These are phyloP conservation scores for Talaromyces proteolyticus DNA, from an alignment of 495 filamentous ascomycete genomes.

Conservation along the genomic window DNA sequence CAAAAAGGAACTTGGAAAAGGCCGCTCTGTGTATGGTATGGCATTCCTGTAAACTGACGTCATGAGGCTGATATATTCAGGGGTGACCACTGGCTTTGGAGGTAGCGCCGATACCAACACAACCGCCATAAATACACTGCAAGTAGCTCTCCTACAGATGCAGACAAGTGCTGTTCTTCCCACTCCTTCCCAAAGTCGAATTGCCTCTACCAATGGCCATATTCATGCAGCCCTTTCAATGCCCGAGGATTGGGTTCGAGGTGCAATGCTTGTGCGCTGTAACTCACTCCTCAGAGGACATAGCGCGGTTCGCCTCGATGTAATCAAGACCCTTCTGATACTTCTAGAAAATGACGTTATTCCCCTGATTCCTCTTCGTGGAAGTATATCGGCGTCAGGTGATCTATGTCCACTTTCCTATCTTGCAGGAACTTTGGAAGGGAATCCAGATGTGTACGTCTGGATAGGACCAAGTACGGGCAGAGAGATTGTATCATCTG, in stretches of 20 bases:
- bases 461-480: conserved; percentile 19
- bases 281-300: conserved; percentile 40
- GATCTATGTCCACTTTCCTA: conserved; percentile 59
- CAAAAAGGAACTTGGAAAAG: too few relatives aligned
- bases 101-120: too few relatives aligned
- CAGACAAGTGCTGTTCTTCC: too few relatives aligned
- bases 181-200: too few relatives aligned
- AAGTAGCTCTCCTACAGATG: too few relatives aligned
- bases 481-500: conserved; percentile 21
- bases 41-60: too few relatives aligned
- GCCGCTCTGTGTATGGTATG: too few relatives aligned
- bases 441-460: conserved; percentile 39
- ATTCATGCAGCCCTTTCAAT: conserved; percentile 15
- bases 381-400: conserved; percentile 64
- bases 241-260: conserved; percentile 43
- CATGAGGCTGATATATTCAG: too few relatives aligned
- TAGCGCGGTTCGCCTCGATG: conserved; percentile 42
- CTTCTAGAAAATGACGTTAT: conserved; percentile 42
- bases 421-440: conserved; percentile 50
- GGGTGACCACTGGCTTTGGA: too few relatives aligned
- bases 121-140: too few relatives aligned
- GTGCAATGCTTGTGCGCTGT: conserved; percentile 46
- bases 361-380: conserved; percentile 53
- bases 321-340: conserved; percentile 39
- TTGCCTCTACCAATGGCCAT: too few relatives aligned